Percentiles rank a stretch among this genome's conserved stretches.
Conservation (phyloP, 169 alveolate species). For the Cryptosporidium muris region DNA sequence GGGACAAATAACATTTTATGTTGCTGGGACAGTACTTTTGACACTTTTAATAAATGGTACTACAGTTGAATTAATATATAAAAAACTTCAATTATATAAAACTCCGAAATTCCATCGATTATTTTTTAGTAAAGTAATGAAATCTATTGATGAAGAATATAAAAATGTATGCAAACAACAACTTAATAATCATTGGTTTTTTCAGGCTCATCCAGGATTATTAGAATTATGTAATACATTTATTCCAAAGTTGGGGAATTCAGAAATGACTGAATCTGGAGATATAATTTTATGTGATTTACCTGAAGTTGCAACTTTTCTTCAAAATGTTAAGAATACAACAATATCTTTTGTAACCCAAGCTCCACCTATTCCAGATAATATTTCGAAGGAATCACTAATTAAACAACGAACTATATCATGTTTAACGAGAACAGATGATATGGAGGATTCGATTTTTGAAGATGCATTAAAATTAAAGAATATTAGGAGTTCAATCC, state of each 20-base stretch:
- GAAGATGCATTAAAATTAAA: not conserved
- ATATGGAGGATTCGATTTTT: slow-evolving; percentile 30
- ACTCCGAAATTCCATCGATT: slow-evolving; percentile 60
- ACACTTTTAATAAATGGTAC: slow-evolving; percentile 75
- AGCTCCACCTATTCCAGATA: slow-evolving; percentile 34
- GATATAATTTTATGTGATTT: slow-evolving; percentile 24
- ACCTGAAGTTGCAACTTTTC: slow-evolving; percentile 5
- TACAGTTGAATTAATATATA: slow-evolving; percentile 65
- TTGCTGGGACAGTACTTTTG: slow-evolving; percentile 75
- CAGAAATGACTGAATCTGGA: slow-evolving; percentile 62
- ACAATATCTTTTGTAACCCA: slow-evolving; percentile 31
- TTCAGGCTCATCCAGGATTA: slow-evolving; percentile 66
- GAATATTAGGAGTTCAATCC: not conserved
- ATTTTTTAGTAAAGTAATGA: slow-evolving; percentile 60
- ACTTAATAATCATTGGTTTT: slow-evolving; percentile 47
- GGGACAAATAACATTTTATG: slow-evolving; percentile 74
- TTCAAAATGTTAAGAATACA: slow-evolving; percentile 17
- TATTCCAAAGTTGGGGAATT: slow-evolving; percentile 40
- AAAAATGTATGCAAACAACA: slow-evolving; percentile 9
- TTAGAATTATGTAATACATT: slow-evolving; percentile 53
- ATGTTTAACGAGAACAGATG: slow-evolving; percentile 53
- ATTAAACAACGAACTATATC: slow-evolving; percentile 50
- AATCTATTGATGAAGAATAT: slow-evolving; percentile 58
- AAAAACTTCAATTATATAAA: slow-evolving; percentile 59
- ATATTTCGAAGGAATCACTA: not conserved